Evolutionary conservation across 2,329 filamentous ascomycete genomes (phyloP).

Genomic region (Ophiostoma fasciatum): DNA sequence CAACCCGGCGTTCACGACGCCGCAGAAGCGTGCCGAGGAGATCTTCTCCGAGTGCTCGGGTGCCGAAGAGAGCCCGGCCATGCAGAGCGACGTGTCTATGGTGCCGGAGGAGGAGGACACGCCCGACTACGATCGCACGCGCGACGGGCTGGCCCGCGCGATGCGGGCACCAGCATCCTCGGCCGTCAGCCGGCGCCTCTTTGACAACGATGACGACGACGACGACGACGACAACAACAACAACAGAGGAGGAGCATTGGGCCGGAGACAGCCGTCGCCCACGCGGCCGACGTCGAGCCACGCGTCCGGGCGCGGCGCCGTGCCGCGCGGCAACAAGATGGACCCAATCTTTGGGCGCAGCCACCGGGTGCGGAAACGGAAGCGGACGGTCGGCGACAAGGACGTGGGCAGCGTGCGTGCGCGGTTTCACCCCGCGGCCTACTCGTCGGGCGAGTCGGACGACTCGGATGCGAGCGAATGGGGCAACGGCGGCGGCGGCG

Average conservation of each 20-base stretch:
- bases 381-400: constrained; percentile 33
- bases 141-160: constrained; percentile 25
- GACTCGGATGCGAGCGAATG: constrained; percentile 12
- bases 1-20: constrained; percentile 50
- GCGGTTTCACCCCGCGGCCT: constrained; percentile 30
- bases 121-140: constrained; percentile 33
- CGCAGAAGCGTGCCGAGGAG: constrained; percentile 41
- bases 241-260: too few species aligned
- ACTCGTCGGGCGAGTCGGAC: constrained; percentile 33
- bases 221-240: too few species aligned
- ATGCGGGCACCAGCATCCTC: constrained; percentile 33
- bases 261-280: constrained; percentile 10
- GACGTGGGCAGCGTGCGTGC: constrained; percentile 37
- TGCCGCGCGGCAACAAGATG: constrained; percentile 32
- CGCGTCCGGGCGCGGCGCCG: constrained; percentile 49
- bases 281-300: constrained; percentile 16
- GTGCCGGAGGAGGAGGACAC: constrained; percentile 33
- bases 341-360: constrained; percentile 19
- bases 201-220: too few species aligned
- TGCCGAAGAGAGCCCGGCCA: constrained; percentile 44
- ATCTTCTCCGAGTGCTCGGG: constrained; percentile 40
- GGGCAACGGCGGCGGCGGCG: constrained; percentile 14
- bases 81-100: constrained; percentile 39
- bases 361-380: constrained; percentile 39
- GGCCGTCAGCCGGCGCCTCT: constrained; percentile 17